phyloP scores from a whole-genome alignment of 2,329 filamentous ascomycete species.

The Sclerotinia nivalis region DNA sequence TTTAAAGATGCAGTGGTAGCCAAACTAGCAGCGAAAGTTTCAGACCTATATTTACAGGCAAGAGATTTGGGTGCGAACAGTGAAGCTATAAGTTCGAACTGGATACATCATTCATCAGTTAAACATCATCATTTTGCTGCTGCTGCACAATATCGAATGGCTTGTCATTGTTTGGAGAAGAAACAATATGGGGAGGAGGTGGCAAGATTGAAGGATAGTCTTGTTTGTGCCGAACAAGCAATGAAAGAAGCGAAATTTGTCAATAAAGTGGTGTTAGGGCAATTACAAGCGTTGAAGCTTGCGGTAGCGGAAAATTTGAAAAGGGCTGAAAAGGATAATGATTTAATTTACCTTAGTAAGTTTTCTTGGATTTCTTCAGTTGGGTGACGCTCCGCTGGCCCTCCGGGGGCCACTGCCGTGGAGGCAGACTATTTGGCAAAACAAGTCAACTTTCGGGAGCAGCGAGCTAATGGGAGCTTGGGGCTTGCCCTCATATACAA shows the following conservation, averaged over 20 bases:
- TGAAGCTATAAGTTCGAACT: conserved; percentile 84
- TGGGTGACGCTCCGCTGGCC: conserved; percentile 15
- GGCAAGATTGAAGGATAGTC: conserved; percentile 77
- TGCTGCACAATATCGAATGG: conserved; percentile 88
- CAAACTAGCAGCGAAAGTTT: conserved; percentile 86
- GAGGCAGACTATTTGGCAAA: neutral
- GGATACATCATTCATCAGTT: conserved; percentile 97
- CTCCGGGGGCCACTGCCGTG: conserved; percentile 14
- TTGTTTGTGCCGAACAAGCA: conserved; percentile 80
- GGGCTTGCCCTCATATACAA: neutral
- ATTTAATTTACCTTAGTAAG: conserved; percentile 84
- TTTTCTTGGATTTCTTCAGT: conserved; percentile 21
- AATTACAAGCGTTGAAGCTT: conserved; percentile 79
- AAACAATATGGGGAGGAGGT: conserved; percentile 94
- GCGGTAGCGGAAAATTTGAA: conserved; percentile 86
- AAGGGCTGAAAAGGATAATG: conserved; percentile 92
- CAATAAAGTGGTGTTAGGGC: conserved; percentile 76
- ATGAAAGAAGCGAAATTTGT: conserved; percentile 82
- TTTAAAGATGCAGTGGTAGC: conserved; percentile 92
- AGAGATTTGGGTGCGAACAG: conserved; percentile 86
- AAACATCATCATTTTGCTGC: conserved; percentile 98
- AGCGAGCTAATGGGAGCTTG: neutral
- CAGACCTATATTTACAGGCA: conserved; percentile 83
- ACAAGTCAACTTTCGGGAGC: neutral
- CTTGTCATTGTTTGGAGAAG: conserved; percentile 90